Conservation (phyloP, 2,329 filamentous ascomycete species). For the Beauveria bassiana region DNA sequence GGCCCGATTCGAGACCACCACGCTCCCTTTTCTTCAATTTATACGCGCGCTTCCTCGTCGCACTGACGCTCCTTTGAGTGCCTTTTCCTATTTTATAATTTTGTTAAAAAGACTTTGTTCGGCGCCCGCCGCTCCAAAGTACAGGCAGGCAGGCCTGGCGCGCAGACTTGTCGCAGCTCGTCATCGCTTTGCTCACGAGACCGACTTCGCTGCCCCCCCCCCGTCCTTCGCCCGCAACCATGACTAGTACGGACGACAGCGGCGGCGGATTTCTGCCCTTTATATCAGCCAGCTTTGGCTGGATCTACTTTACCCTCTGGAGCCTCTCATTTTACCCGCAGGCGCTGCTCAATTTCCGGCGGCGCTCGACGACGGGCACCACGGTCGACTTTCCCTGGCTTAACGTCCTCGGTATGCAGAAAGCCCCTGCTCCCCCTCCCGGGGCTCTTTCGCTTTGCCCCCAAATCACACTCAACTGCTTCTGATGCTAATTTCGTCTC, state of each 20-base stretch:
- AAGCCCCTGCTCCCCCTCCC: too few relatives aligned
- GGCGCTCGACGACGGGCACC: conserved; percentile 72
- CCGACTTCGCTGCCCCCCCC: too few relatives aligned
- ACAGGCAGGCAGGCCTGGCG: too few relatives aligned
- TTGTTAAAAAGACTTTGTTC: too few relatives aligned
- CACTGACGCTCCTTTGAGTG: neutral
- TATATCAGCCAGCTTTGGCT: conserved; percentile 57
- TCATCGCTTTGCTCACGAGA: too few relatives aligned
- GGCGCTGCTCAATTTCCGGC: conserved; percentile 67
- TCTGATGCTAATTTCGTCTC: neutral
- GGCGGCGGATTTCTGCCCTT: conserved; percentile 33
- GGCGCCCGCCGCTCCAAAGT: too few relatives aligned
- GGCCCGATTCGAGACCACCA: neutral
- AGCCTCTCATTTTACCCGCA: conserved; percentile 91
- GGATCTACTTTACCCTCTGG: conserved; percentile 72
- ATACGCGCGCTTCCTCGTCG: neutral
- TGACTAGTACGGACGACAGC: neutral
- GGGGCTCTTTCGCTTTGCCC: too few relatives aligned
- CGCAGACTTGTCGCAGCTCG: too few relatives aligned
- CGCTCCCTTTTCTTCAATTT: neutral
- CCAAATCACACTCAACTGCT: too few relatives aligned
- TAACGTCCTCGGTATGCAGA: conserved; percentile 50
- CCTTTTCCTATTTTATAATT: neutral
- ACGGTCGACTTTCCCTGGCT: conserved; percentile 81
- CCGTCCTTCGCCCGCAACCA: neutral